Conservation (phyloP, 805 yeast species). For the Suhomyces canberraensis region DNA sequence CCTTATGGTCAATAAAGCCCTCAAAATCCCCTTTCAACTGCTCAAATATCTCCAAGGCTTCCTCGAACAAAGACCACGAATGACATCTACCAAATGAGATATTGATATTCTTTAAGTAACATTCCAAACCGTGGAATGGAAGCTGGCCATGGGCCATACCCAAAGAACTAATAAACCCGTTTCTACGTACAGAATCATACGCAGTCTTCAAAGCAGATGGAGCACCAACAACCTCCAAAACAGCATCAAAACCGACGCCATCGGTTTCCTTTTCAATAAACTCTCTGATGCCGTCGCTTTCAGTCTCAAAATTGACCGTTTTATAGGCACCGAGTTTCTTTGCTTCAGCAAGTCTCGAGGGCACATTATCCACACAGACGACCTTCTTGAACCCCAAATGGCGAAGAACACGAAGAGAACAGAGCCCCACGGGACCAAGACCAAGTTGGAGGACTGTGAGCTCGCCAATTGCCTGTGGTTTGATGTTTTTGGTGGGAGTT, state of each 20-base stretch:
- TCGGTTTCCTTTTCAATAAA: slow-evolving; percentile 36
- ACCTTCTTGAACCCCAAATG: slow-evolving; percentile 43
- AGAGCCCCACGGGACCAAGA: slow-evolving; percentile 59
- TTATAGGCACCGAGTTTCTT: slow-evolving; percentile 48
- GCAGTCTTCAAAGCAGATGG: slow-evolving; percentile 49
- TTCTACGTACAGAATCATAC: slow-evolving; percentile 52
- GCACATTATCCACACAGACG: slow-evolving; percentile 50
- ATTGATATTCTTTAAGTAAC: slow-evolving; percentile 54
- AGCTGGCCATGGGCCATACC: slow-evolving; percentile 60
- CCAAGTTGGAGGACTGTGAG: slow-evolving; percentile 51
- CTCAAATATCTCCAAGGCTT: slow-evolving; percentile 48
- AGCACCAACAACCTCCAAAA: slow-evolving; percentile 59
- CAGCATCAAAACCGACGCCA: slow-evolving; percentile 57
- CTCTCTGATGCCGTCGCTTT: slow-evolving; percentile 21
- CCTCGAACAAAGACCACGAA: slow-evolving; percentile 53
- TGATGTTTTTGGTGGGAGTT: slow-evolving; percentile 21
- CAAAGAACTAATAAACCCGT: slow-evolving; percentile 55
- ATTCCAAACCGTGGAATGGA: slow-evolving; percentile 56
- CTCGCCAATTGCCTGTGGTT: slow-evolving; percentile 14
- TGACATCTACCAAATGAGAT: slow-evolving; percentile 65
- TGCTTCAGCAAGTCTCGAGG: slow-evolving; percentile 45
- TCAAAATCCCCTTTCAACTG: slow-evolving; percentile 42
- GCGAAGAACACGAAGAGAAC: slow-evolving; percentile 46
- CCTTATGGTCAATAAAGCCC: slow-evolving; percentile 49
- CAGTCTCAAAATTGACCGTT: slow-evolving; percentile 41